Conservation (phyloP, 495 filamentous ascomycete genomes). For the Parathielavia hyrcaniae region DNA sequence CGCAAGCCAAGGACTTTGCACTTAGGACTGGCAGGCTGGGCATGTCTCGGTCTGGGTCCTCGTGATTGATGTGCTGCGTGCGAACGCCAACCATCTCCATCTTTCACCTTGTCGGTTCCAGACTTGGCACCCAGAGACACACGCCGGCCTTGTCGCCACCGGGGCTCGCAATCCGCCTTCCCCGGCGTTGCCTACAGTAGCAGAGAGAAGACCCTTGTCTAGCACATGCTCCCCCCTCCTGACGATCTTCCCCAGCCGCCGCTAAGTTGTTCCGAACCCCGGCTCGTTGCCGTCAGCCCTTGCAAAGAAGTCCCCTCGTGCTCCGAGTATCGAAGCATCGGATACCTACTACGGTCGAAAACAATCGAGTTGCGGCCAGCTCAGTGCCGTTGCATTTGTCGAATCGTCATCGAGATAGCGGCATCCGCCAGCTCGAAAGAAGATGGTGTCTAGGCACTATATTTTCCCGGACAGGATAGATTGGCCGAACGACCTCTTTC, state of each 20-base stretch:
- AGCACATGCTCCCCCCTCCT: no score
- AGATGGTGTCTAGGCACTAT: conserved; percentile 25
- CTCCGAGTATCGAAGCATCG: not conserved
- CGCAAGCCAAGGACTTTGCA: not conserved
- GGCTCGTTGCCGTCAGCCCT: no score
- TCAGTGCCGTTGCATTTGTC: not conserved
- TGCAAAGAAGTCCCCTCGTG: not conserved
- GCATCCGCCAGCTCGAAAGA: not conserved
- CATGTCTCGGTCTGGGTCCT: not conserved
- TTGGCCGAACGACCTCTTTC: conserved; percentile 5
- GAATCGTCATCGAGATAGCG: not conserved
- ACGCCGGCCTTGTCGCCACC: no score
- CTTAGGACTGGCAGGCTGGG: not conserved
- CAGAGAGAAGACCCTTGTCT: no score
- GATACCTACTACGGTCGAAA: not conserved
- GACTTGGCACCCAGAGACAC: not conserved
- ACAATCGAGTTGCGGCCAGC: not conserved
- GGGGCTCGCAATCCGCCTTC: no score
- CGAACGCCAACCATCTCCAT: not conserved
- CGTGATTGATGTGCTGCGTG: not conserved
- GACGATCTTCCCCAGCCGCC: no score
- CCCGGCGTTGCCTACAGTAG: no score
- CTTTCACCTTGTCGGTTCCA: not conserved
- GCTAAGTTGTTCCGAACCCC: no score
- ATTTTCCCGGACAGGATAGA: conserved; percentile 17